A percentile compares a stretch with the other conserved stretches of the same genome.
Evolutionary conservation across 306 rosid species (phyloP).

Genomic region (Cicer chorassanicum): DNA sequence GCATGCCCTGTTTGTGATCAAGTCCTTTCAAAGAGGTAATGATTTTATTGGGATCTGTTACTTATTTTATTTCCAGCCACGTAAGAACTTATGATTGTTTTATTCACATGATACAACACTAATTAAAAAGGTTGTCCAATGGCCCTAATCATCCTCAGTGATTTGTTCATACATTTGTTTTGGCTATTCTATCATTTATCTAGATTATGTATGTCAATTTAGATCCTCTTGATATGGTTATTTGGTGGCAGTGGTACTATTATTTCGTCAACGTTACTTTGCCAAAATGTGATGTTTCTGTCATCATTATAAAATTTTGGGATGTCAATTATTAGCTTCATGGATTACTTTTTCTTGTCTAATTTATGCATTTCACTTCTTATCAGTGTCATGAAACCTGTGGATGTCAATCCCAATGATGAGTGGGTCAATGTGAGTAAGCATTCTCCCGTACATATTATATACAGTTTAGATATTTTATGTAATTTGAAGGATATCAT

Average conservation of each 20-base stretch:
- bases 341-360: conserved; percentile 17
- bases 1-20: conserved; percentile 96
- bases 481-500: conserved; percentile 33
- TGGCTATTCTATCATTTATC: conserved; percentile 30
- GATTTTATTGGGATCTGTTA: conserved; percentile 38
- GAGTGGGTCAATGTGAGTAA: conserved; percentile 92
- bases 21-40: conserved; percentile 96
- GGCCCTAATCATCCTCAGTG: conserved; percentile 19
- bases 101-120: conserved; percentile 15
- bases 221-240: conserved; percentile 17
- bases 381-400: conserved; percentile 92
- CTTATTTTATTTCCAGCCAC: conserved; percentile 28
- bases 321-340: conserved; percentile 29
- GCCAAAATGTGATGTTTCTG: conserved; percentile 34
- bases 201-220: conserved; percentile 26
- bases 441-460: conserved; percentile 34
- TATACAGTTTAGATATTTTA: conserved; percentile 15
- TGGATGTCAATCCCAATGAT: conserved; percentile 90
- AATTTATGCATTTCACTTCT: conserved; percentile 43
- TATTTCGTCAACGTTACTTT: conserved; percentile 24
- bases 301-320: conserved; percentile 18
- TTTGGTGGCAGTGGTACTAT: conserved; percentile 20
- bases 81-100: conserved; percentile 19
- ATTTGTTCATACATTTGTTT: conserved; percentile 13
- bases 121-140: conserved; percentile 2